Base-by-base conservation (phyloP, 1,139 yeast genomes). In the Saccharomycopsis phalli region DNA sequence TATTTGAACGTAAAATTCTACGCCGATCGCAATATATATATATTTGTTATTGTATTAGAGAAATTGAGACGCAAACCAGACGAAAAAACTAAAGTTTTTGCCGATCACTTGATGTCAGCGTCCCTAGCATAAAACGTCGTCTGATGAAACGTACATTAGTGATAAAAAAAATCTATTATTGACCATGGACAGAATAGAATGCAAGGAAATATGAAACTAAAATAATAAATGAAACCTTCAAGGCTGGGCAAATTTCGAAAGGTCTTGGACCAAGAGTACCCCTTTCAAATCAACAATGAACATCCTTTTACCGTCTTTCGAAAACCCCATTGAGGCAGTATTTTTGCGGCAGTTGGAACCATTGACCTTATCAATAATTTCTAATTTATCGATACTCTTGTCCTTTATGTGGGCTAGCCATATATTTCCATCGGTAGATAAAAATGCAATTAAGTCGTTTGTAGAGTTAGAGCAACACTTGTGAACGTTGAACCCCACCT, bases 221-320 rank as follows among this genome's bases (percentile, higher is more conserved):
- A n/a, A n/a, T n/a, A n/a, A n/a, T n/a, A n/a, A n/a, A n/a, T n/a
- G n/a, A n/a, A n/a, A n/a, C n/a, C n/a, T n/a, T n/a, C n/a, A 22
- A 22, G 8, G 10, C 25, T 26, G 8, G 29, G n/a, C 5, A 26
- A 26, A 11, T 30, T 16, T 36, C 13, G 72, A 64, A 58, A 86
- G 87, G 57, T 87, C 96, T 53, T 82, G 83, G 17, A 86, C 74
- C 49, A 76, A 76, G 38, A 87, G 63, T 1, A 75, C 61, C 0
- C 96, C 96, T 52, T 81, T 82, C 31, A 95, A 65, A 57, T 87
- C 96, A 8, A 86, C 69, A 3, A 76, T 69, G 50, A 75, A 79
- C 22, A 87, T 64, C 47, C 76, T 77, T 32, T 87, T 87, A 0
- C 96, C 96, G 53, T 82, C 86, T 2, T 75, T 68, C 23, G 91